Evolutionary conservation across 2,329 filamentous ascomycete species (phyloP), one percentile per base, ranked within the genome.

Genomic region (Aspergillus fijiensis): DNA sequence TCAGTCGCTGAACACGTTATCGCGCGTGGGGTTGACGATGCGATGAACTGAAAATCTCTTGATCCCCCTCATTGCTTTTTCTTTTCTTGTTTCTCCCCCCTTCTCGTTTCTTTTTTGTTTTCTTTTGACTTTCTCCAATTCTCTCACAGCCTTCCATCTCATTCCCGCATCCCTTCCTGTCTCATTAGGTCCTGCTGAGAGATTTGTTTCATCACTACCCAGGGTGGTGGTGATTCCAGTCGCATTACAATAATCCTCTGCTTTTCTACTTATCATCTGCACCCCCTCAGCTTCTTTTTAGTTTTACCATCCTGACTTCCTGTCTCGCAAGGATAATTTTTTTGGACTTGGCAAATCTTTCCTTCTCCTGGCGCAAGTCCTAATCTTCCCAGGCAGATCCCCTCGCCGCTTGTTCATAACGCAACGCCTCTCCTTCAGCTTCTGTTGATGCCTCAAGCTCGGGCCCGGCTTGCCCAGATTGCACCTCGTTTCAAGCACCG

Each of bases 111-210:
- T 62, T 48, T 29, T 49, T 55, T 51, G 52, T 35, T 61, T 45
- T 60, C 42, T 51, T 55, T 33, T 57, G 21, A 35, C 45, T 42
- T 45, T n/a, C 39, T 60, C 57, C 61, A 19, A 45, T 2, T 42
- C 57, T 48, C 27, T 53, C 23, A 27, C 55, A 56, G 48, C 14
- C 58, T 49, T 57, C 49, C 49, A 61, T 59, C 60, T 66, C 66
- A 63, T 9, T 29, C 56, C 54, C 60, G 31, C 48, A 35, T 57
- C 58, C 55, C 27, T 16, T 62, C 35, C 49, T 48, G 47, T 50
- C n/a, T 60, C 35, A 55, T 55, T n/a, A 54, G 57, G 16, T 49
- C 54, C 50, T 12, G 29, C 25, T 21, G 9, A 11, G 23, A 21
- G 14, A 25, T 27, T 29, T 56, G 27, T 47, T 9, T 23, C 51